A percentile compares a stretch with the other conserved stretches of the same genome.
phyloP scores from a whole-genome alignment of 1,139 yeast genomes.

The Hyphopichia burtonii region DNA sequence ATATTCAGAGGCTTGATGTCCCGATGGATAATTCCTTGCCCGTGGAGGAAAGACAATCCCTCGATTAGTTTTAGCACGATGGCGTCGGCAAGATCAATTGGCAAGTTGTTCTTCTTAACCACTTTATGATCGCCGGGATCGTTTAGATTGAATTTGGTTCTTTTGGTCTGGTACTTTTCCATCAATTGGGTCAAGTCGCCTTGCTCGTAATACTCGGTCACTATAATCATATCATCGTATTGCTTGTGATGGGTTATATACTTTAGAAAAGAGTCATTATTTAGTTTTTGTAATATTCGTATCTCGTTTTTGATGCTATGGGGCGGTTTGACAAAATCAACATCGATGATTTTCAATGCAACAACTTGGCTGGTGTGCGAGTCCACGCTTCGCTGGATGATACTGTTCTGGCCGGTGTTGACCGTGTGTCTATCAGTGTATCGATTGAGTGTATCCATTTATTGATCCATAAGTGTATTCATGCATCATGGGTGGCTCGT shows the following conservation, averaged over 20 bases:
- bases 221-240: conserved; percentile 35
- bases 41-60: conserved; percentile 27
- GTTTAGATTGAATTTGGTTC: conserved; percentile 20
- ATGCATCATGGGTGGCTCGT: no score
- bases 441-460: neutral
- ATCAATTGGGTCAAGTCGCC: conserved; percentile 26
- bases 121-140: conserved; percentile 15
- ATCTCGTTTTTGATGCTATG: conserved; percentile 36
- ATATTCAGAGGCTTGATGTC: conserved; percentile 85
- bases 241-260: conserved; percentile 19
- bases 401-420: conserved; percentile 38
- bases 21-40: conserved; percentile 72
- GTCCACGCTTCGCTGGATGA: conserved; percentile 27
- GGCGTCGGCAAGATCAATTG: conserved; percentile 10
- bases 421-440: conserved; percentile 22
- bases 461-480: no score
- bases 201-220: conserved; percentile 29
- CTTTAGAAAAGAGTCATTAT: conserved; percentile 13
- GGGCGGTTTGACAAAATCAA: conserved; percentile 37
- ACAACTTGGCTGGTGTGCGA: conserved; percentile 12
- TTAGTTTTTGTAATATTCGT: conserved; percentile 20
- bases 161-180: conserved; percentile 11
- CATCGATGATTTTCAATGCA: conserved; percentile 41
- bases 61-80: conserved; percentile 20
- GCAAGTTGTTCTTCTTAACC: conserved; percentile 13